Conservation (phyloP, 1,284 basidiomycete genomes). For the Vanrija humicola region DNA sequence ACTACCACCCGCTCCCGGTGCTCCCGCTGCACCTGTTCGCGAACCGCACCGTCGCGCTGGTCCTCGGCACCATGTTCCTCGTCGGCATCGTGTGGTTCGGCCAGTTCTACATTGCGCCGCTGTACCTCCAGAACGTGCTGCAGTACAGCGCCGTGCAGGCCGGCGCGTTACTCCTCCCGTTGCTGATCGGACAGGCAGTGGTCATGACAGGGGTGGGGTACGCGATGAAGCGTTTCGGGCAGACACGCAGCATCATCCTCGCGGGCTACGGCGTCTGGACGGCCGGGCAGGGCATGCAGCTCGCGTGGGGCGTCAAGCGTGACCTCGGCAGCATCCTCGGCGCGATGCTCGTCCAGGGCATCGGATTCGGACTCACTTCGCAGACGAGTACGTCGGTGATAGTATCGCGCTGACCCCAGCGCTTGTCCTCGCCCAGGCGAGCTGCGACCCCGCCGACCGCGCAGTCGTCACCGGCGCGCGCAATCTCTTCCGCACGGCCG, state of each 20-base stretch:
- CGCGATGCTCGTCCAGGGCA: slow-evolving; percentile 27
- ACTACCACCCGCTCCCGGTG: slow-evolving; percentile 1
- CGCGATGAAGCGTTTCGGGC: slow-evolving; percentile 26
- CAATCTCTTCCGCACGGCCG: slow-evolving; percentile 12
- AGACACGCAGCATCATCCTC: slow-evolving; percentile 18
- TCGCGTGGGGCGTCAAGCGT: slow-evolving; percentile 17
- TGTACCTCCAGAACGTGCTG: slow-evolving; percentile 33
- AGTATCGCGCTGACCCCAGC: slow-evolving; percentile 2
- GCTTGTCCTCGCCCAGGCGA: slow-evolving; percentile 33
- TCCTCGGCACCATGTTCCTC: slow-evolving; percentile 25
- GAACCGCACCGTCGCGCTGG: slow-evolving; percentile 29
- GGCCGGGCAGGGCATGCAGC: slow-evolving; percentile 25
- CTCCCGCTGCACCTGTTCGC: slow-evolving; percentile 5
- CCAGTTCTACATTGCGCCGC: slow-evolving; percentile 21
- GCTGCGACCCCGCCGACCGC: slow-evolving; percentile 23
- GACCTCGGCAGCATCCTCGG: slow-evolving; percentile 21
- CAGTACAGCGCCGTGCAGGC: slow-evolving; percentile 20
- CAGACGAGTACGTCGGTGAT: slow-evolving; percentile 11
- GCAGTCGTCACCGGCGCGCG: slow-evolving; percentile 29
- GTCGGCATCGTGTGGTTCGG: slow-evolving; percentile 35
- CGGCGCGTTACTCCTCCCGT: slow-evolving; percentile 29
- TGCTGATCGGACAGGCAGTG: slow-evolving; percentile 29
- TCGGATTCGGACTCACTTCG: slow-evolving; percentile 32
- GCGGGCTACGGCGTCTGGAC: slow-evolving; percentile 27
- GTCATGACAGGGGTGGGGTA: slow-evolving; percentile 28